Evolutionary conservation across 352 stramenopile species (phyloP).

Genomic region (Phytophthora macrochlamydospora): DNA sequence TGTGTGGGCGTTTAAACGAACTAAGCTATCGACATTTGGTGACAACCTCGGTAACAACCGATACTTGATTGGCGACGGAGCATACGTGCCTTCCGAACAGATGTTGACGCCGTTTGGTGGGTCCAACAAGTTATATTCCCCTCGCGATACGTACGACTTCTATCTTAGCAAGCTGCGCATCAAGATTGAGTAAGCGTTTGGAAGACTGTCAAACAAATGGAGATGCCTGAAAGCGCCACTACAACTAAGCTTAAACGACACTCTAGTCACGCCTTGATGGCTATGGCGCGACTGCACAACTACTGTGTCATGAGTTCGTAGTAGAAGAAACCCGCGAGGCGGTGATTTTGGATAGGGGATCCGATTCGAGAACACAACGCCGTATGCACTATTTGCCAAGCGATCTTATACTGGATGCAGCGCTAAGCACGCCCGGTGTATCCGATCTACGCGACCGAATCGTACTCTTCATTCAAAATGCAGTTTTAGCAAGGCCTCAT

Average conservation of each 20-base stretch:
- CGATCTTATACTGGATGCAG: too few relatives aligned
- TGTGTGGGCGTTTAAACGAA: conserved; percentile 1
- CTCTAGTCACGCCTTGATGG: neutral
- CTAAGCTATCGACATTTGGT: neutral
- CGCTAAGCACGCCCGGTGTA: too few relatives aligned
- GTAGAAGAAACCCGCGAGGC: neutral
- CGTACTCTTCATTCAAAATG: too few relatives aligned
- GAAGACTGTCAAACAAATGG: neutral
- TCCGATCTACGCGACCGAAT: too few relatives aligned
- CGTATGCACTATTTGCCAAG: too few relatives aligned
- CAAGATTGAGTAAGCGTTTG: conserved; percentile 7
- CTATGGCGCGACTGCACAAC: neutral
- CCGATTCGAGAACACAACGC: too few relatives aligned
- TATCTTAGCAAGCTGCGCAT: conserved; percentile 1
- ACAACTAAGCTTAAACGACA: neutral
- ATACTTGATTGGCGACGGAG: conserved; percentile 8
- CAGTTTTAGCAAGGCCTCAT: too few relatives aligned
- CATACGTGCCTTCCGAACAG: conserved; percentile 7
- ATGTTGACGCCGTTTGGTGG: conserved; percentile 6
- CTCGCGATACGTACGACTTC: conserved; percentile 1
- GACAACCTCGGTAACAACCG: neutral
- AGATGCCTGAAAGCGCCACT: neutral
- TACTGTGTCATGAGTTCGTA: neutral
- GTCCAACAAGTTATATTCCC: neutral
- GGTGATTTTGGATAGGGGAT: neutral